Base-by-base conservation (phyloP, 208 protist genomes). In the Crithidia brevicula region DNA sequence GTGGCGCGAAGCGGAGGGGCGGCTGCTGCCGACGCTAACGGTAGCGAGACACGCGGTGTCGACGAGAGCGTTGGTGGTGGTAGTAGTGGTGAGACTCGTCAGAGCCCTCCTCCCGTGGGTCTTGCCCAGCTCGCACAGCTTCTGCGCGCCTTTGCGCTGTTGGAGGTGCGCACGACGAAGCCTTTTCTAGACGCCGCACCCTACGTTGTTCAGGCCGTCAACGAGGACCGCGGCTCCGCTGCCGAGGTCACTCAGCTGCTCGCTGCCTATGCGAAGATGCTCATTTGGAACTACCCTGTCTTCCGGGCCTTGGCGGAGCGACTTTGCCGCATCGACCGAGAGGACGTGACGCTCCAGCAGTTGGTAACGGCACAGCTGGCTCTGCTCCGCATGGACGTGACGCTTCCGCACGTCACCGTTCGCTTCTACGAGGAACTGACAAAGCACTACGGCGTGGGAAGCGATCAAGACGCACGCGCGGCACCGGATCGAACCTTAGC, bases 271-370 rank as follows among this genome's bases (percentile, higher is more conserved):
- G 74, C 86, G 16, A 87, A 86, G 62, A 86, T 88, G 86, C 64
- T 95, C 8, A 77, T 95, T 7, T 93, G 86, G 86, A 80, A 91
- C 49, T 95, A 90, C 45, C 74, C 61, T 11, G 75, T 92, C 2
- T 54, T 88, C 31, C 81, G 85, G 58, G 75, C 80, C 6, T 58
- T 94, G 56, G 72, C 86, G 22, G 79, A 91, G 42, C 78, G 82
- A 18, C 53, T 80, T 0, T 53, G 46, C 11, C 50, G 57, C 22
- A 52, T 72, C 3, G 13, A n/a, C 8, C 51, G 42, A 22, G 65
- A 56, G 13, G 67, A 77, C n/a, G 60, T 87, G 30, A 64, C 79
- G 1, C 62, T 92, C 10, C 45, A 45, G 27, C 77, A 88, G 60
- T 63, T 88, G 9, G 56, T 89, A 53, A 82, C 85, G 22, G 80